Conservation (phyloP, 2,329 filamentous ascomycete species). For the Arthroderma uncinatum region DNA sequence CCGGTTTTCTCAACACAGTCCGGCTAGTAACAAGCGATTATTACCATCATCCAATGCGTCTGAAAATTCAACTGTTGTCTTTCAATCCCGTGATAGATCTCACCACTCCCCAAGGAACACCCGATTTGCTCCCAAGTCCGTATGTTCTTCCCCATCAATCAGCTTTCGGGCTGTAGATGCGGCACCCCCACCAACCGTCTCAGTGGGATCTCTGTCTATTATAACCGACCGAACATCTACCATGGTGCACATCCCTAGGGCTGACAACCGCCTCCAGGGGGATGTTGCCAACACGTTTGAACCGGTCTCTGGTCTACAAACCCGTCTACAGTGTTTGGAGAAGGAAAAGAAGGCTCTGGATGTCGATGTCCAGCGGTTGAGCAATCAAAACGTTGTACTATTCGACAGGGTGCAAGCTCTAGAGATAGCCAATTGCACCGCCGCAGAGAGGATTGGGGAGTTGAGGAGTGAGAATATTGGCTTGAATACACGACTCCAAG, state of each 20-base stretch:
- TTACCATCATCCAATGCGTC: neutral
- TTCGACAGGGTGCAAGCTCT: neutral
- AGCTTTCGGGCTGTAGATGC: neutral
- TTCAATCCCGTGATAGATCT: too few relatives aligned
- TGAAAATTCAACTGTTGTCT: neutral
- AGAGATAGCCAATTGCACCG: neutral
- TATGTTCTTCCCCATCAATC: neutral
- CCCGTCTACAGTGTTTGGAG: neutral
- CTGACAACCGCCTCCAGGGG: neutral
- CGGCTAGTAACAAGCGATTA: neutral
- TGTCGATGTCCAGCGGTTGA: neutral
- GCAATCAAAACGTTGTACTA: neutral
- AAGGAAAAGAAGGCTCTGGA: neutral
- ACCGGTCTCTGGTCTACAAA: neutral
- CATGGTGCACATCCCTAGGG: neutral
- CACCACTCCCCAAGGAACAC: neutral
- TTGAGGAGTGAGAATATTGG: conserved; percentile 11
- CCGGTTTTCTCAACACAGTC: neutral
- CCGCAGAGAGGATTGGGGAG: neutral
- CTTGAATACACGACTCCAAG: conserved; percentile 7
- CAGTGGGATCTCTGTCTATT: neutral
- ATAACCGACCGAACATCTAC: neutral
- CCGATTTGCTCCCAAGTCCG: neutral
- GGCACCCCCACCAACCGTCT: neutral
- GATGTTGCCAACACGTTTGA: neutral